Percentiles rank a stretch among this genome's conserved stretches.
phyloP scores from a whole-genome alignment of 768 basidiomycete species.

The Mycena galopus region DNA sequence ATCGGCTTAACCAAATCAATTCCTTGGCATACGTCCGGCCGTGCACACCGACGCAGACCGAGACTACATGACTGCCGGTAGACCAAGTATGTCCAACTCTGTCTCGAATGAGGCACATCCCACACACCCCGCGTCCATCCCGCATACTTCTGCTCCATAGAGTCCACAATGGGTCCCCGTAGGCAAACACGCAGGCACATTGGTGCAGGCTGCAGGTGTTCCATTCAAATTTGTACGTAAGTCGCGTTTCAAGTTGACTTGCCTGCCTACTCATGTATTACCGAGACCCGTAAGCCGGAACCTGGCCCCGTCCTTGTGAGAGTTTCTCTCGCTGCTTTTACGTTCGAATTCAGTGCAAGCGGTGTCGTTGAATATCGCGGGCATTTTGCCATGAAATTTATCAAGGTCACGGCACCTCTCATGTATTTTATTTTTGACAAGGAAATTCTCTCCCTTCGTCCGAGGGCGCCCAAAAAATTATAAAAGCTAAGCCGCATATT shows the following conservation, averaged over 20 bases:
- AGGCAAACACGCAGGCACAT: not conserved
- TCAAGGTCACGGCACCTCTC: not conserved
- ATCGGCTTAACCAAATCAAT: not conserved
- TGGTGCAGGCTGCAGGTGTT: too few relatives aligned
- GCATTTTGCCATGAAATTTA: not conserved
- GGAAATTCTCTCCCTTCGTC: not conserved
- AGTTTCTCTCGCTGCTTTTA: not conserved
- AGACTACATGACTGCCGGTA: not conserved
- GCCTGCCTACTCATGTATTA: not conserved
- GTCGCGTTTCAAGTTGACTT: not conserved
- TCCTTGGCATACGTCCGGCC: not conserved
- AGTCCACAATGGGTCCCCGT: not conserved
- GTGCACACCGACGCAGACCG: not conserved
- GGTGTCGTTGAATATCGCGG: not conserved
- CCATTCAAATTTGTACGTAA: not conserved
- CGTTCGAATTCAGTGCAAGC: not conserved
- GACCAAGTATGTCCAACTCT: not conserved
- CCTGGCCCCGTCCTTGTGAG: not conserved
- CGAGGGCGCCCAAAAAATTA: not conserved
- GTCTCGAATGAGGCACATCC: not conserved
- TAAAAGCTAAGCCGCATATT: not conserved
- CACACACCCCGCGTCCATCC: not conserved
- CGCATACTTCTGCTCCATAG: not conserved
- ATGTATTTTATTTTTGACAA: not conserved
- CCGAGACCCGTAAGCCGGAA: not conserved